Evolutionary conservation across 2,329 filamentous ascomycete species (phyloP).

Genomic region (Rutstroemia sp.): DNA sequence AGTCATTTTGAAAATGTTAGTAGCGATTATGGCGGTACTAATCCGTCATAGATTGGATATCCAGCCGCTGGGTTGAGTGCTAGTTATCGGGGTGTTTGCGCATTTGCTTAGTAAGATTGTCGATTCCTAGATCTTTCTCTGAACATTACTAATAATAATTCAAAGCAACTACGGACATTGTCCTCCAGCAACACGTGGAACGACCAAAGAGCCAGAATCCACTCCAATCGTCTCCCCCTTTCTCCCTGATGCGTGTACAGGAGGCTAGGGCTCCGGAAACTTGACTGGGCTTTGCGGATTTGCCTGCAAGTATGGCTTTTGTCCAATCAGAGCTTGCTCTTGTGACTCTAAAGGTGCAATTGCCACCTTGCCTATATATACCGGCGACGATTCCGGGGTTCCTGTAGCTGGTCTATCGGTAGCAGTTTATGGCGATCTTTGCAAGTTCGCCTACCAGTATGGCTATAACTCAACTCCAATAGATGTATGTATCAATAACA

Average conservation of each 20-base stretch:
- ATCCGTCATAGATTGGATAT: background rate
- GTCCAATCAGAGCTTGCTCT: background rate
- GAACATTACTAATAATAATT: no score
- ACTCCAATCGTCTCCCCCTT: no score
- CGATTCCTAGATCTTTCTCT: no score
- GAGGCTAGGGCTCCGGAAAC: no score
- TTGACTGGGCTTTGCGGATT: no score
- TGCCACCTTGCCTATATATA: background rate
- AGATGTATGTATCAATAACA: background rate
- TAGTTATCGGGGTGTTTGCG: no score
- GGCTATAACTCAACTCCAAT: background rate
- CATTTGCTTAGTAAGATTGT: no score
- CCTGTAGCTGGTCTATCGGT: background rate
- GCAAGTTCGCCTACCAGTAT: background rate
- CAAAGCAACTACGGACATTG: no score
- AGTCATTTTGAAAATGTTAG: background rate
- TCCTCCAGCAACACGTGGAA: no score
- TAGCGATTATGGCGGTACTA: background rate
- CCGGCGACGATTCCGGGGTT: background rate
- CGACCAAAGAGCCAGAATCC: no score
- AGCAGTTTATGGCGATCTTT: background rate
- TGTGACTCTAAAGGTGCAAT: background rate
- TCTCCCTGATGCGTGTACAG: no score
- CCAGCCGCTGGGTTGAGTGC: background rate
- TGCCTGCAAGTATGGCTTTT: background rate